Conservation (phyloP, 495 filamentous ascomycete genomes). For the Xylaria bambusicola region DNA sequence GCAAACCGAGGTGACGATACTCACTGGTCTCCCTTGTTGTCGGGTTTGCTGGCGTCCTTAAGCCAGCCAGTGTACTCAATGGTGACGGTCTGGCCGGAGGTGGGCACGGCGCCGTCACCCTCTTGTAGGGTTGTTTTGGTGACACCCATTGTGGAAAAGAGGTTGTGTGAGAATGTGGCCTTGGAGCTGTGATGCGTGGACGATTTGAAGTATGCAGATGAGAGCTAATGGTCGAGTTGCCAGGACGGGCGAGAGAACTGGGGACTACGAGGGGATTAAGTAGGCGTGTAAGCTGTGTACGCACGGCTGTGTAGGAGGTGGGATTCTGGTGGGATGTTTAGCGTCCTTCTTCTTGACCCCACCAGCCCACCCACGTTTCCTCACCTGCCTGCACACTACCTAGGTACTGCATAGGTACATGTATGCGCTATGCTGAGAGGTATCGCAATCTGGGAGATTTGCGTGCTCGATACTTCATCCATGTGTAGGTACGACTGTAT, state of each 20-base stretch:
- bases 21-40: slow-evolving; percentile 51
- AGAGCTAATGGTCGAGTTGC: too few species aligned
- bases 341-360: slow-evolving; percentile 1
- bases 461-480: too few species aligned
- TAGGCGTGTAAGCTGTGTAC: too few species aligned
- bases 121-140: slow-evolving; percentile 45
- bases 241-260: too few species aligned
- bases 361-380: not conserved
- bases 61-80: slow-evolving; percentile 86
- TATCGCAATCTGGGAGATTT: too few species aligned
- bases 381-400: too few species aligned
- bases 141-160: slow-evolving; percentile 48
- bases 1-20: slow-evolving; percentile 21
- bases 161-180: not conserved
- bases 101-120: slow-evolving; percentile 55
- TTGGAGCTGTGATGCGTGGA: not conserved
- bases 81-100: slow-evolving; percentile 64
- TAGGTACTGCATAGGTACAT: too few species aligned
- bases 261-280: not conserved
- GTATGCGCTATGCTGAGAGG: too few species aligned
- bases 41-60: slow-evolving; percentile 59
- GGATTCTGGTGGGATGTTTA: slow-evolving; percentile 21
- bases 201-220: not conserved
- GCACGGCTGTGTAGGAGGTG: not conserved
- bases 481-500: too few species aligned